A percentile compares a stretch with the other conserved stretches of the same genome.
Evolutionary conservation across 495 filamentous ascomycete species (phyloP).

Genomic region (Hypoxylon fuscum): DNA sequence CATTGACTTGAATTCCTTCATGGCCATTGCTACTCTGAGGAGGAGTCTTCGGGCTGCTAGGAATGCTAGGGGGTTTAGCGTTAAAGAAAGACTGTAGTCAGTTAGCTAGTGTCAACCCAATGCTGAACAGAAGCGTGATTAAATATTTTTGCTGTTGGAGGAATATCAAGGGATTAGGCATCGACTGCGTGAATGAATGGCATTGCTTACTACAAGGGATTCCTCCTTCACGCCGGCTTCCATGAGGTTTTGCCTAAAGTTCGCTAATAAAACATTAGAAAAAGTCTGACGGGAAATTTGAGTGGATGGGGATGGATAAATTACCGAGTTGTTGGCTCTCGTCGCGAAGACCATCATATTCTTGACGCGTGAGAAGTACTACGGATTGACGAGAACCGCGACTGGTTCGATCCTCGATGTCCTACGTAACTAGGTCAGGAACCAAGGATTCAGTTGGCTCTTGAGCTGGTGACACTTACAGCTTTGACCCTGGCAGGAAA

Average conservation of each 20-base stretch:
- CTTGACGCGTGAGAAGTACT: constrained; percentile 46
- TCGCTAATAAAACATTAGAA: constrained; percentile 54
- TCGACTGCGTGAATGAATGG: neutral
- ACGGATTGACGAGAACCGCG: constrained; percentile 12
- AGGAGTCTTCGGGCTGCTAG: too few relatives aligned
- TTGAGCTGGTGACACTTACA: neutral
- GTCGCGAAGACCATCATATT: constrained; percentile 45
- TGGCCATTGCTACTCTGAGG: too few relatives aligned
- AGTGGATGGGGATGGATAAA: neutral
- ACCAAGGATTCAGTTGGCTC: too few relatives aligned
- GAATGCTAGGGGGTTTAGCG: too few relatives aligned
- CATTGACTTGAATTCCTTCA: too few relatives aligned
- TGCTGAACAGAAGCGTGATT: constrained; percentile 16
- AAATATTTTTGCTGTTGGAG: constrained; percentile 13
- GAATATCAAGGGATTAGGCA: constrained; percentile 4
- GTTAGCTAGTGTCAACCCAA: too few relatives aligned
- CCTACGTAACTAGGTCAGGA: constrained; percentile 1
- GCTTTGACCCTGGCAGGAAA: neutral
- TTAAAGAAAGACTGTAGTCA: too few relatives aligned
- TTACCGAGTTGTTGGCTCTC: constrained; percentile 48
- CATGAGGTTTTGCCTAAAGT: constrained; percentile 68
- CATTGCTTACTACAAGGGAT: constrained; percentile 63
- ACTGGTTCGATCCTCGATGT: neutral
- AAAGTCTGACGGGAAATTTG: neutral
- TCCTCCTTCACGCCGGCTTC: constrained; percentile 69